A percentile compares a stretch with the other conserved stretches of the same genome.
Evolutionary conservation across 208 protist genomes (phyloP).

Genomic region (Herpetomonas tarakana): DNA sequence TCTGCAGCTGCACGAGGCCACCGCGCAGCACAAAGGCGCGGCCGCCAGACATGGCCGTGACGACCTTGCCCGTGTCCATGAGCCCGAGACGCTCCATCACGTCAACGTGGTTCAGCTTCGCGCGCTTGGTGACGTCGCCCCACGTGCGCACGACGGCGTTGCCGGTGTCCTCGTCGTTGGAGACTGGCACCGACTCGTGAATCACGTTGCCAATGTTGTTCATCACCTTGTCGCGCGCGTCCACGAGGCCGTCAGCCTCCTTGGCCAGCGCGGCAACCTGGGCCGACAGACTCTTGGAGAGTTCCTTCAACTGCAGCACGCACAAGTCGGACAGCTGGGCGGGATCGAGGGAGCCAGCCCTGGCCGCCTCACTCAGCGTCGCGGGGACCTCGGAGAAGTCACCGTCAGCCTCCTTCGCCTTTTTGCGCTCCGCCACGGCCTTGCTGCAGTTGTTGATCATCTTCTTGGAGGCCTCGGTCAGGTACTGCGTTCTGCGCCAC

Average conservation of each 20-base stretch:
- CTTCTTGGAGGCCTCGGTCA: slow-evolving; percentile 86
- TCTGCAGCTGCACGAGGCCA: slow-evolving; percentile 95
- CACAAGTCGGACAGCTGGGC: slow-evolving; percentile 67
- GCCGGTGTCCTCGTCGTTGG: slow-evolving; percentile 94
- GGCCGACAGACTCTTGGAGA: slow-evolving; percentile 75
- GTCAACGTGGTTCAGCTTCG: slow-evolving; percentile 90
- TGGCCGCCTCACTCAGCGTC: slow-evolving; percentile 40
- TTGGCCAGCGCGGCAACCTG: slow-evolving; percentile 59
- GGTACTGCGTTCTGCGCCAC: slow-evolving; percentile 87
- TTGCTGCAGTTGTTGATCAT: slow-evolving; percentile 90
- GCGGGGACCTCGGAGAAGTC: slow-evolving; percentile 62
- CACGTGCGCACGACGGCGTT: slow-evolving; percentile 87
- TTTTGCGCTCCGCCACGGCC: slow-evolving; percentile 88
- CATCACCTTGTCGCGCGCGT: slow-evolving; percentile 78
- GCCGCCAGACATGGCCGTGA: slow-evolving; percentile 93
- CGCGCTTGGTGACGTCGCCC: slow-evolving; percentile 76
- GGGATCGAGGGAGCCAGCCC: slow-evolving; percentile 46
- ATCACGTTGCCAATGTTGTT: slow-evolving; percentile 96
- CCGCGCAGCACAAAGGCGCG: slow-evolving; percentile 99
- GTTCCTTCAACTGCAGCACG: slow-evolving; percentile 87
- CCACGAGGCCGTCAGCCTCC: slow-evolving; percentile 52
- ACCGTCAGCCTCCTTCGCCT: slow-evolving; percentile 90
- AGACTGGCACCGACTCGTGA: slow-evolving; percentile 93
- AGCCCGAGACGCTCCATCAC: slow-evolving; percentile 92
- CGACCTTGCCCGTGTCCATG: slow-evolving; percentile 74